Base-by-base conservation (phyloP, 2,329 filamentous ascomycete genomes). In the Fusarium redolens region DNA sequence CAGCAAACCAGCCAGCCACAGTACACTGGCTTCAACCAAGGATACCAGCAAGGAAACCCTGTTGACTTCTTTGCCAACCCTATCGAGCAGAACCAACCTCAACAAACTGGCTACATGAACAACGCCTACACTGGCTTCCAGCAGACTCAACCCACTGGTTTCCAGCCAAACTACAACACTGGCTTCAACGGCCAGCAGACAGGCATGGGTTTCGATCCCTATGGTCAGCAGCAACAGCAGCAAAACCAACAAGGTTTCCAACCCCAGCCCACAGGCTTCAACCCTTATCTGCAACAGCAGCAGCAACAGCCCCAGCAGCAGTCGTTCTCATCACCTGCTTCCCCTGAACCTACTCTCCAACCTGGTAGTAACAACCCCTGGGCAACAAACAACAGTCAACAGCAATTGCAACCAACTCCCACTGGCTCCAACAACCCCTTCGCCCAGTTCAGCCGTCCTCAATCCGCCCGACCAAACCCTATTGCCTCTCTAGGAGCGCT, bases 341-440 rank as follows among this genome's bases (percentile, higher is more conserved):
- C 83, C 38, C 87, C 89, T 72, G 92, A 92, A 78, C 85, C 89
- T 55, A 86, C 89, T 25, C 86, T 91, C 25, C 92, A 94, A 71
- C 86, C 95, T 30, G 95, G 95, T 40, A 97, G 90, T 82, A 97
- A 98, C 85, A 99, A 99, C 81, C 96, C 96, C 1, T 99, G 96
- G 94, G 93, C 94, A 30, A 88, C 87, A 33, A 88, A 86, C 75
- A 88, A 86, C 75, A 86, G 88, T 71, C 86, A 89, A 67, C 85
- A 90, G 54, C 85, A 90, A 56, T 83, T 98, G 71, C 92, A 93
- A 79, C 93, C 95, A 8, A 92, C 94, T 79, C 92, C 93, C 7
- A 99, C 96, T 5, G 96, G 96, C 52, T 98, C 96, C 20, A 99
- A 99, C 86, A 99, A 99, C 80, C 96, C 96, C 5, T 99, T 99